Percentiles rank a stretch among this genome's conserved stretches.
Conservation (phyloP, 2,329 filamentous ascomycete species). For the Sporothrix brunneoviolacea region DNA sequence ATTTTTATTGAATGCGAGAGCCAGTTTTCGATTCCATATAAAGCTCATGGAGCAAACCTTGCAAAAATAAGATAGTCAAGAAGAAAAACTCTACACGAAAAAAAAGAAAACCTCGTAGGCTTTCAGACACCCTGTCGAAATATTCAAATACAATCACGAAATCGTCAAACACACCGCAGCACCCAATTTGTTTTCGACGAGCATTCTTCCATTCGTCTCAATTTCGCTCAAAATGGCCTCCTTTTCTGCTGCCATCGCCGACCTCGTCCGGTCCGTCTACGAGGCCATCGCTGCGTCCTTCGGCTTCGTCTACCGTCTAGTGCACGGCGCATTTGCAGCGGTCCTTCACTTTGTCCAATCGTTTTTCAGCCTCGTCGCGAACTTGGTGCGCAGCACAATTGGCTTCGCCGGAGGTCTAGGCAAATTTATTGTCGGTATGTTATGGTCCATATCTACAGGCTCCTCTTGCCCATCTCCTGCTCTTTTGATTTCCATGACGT, state of each 20-base stretch:
- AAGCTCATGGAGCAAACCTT: too few relatives aligned
- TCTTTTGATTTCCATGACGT: conserved; percentile 1
- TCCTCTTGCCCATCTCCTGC: neutral
- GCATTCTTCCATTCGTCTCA: too few relatives aligned
- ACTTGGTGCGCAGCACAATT: neutral
- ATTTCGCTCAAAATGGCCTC: neutral
- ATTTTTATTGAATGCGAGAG: too few relatives aligned
- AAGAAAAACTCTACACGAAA: neutral
- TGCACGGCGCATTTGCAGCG: neutral
- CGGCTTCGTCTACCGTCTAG: conserved; percentile 1
- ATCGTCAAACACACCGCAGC: too few relatives aligned
- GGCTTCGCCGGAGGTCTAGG: conserved; percentile 1
- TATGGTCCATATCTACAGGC: neutral
- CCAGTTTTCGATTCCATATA: too few relatives aligned
- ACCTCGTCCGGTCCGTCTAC: conserved; percentile 7
- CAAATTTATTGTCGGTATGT: conserved; percentile 6
- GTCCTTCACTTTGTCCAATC: neutral
- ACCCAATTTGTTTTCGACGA: too few relatives aligned
- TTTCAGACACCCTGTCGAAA: too few relatives aligned
- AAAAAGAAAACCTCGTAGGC: too few relatives aligned
- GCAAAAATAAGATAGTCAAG: too few relatives aligned
- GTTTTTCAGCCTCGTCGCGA: neutral
- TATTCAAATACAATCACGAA: too few relatives aligned
- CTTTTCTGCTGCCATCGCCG: neutral
- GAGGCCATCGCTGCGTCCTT: conserved; percentile 1